phyloP scores from a whole-genome alignment of 2,329 filamentous ascomycete species.

The Hypoxylon sp. region DNA sequence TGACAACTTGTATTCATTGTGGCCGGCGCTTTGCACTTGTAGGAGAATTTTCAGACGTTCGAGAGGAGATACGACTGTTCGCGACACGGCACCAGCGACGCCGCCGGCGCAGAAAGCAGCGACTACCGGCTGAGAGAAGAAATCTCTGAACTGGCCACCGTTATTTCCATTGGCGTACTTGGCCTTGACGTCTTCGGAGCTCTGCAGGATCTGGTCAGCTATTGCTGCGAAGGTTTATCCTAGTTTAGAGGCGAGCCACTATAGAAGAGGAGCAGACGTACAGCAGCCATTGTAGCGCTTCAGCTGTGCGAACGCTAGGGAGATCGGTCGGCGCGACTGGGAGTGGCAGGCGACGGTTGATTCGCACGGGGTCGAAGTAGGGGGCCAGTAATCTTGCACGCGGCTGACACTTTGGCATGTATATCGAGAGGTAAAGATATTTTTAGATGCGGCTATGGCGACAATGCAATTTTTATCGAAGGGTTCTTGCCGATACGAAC shows the following conservation, averaged over 20 bases:
- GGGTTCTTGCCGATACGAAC: conserved; percentile 46
- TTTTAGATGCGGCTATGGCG: conserved; percentile 36
- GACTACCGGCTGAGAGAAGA: conserved; percentile 84
- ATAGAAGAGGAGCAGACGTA: conserved; percentile 51
- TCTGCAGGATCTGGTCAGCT: conserved; percentile 45
- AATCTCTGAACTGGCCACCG: conserved; percentile 60
- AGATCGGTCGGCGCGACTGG: conserved; percentile 31
- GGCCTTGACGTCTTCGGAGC: conserved; percentile 52
- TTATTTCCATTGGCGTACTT: conserved; percentile 51
- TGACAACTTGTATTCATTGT: conserved; percentile 93
- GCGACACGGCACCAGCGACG: conserved; percentile 94
- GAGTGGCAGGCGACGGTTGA: conserved; percentile 20
- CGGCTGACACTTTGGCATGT: conserved; percentile 43
- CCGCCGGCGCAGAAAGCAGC: conserved; percentile 96
- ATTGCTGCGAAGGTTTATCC: conserved; percentile 25
- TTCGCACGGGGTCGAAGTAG: conserved; percentile 42
- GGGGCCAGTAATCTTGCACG: conserved; percentile 34
- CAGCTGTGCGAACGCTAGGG: conserved; percentile 29
- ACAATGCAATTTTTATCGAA: conserved; percentile 49
- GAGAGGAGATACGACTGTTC: conserved; percentile 95
- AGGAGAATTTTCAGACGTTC: conserved; percentile 98
- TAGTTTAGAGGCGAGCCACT: conserved; percentile 16
- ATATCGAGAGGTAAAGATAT: conserved; percentile 34
- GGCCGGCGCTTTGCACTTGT: conserved; percentile 91
- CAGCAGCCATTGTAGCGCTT: conserved; percentile 57